Evolutionary conservation across 75 land plant genomes (phyloP).

Genomic region (Selaginella tamariscina): DNA sequence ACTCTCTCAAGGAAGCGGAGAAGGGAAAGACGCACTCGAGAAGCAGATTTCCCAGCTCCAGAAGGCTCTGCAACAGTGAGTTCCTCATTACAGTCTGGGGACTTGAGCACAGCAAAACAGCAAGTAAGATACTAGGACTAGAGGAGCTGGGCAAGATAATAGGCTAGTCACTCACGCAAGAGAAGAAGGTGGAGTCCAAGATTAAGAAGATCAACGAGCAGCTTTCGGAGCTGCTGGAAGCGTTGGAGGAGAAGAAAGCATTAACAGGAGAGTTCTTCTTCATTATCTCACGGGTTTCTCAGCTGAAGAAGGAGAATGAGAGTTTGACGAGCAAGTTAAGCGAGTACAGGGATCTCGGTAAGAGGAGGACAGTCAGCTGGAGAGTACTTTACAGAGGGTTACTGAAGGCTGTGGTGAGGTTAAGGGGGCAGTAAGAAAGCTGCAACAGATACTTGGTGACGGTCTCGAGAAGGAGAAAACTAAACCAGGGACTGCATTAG

Average conservation of each 20-base stretch:
- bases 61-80: neutral
- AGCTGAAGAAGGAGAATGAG: neutral
- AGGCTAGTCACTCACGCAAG: too few relatives aligned
- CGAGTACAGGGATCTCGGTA: neutral
- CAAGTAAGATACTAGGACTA: neutral
- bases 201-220: neutral
- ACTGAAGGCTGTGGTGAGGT: neutral
- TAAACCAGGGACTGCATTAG: neutral
- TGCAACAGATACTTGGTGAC: neutral
- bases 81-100: neutral
- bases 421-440: neutral
- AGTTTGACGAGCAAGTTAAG: neutral
- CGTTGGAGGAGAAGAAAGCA: neutral
- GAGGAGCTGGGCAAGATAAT: neutral
- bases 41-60: neutral
- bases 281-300: neutral
- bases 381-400: neutral
- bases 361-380: neutral
- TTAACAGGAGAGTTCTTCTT: neutral
- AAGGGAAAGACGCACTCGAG: neutral
- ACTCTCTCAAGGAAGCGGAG: neutral
- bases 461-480: neutral
- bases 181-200: neutral
- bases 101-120: neutral
- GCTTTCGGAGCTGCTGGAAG: neutral